Evolutionary conservation across 805 yeast genomes (phyloP).

Genomic region (Saturnispora saitoi): DNA sequence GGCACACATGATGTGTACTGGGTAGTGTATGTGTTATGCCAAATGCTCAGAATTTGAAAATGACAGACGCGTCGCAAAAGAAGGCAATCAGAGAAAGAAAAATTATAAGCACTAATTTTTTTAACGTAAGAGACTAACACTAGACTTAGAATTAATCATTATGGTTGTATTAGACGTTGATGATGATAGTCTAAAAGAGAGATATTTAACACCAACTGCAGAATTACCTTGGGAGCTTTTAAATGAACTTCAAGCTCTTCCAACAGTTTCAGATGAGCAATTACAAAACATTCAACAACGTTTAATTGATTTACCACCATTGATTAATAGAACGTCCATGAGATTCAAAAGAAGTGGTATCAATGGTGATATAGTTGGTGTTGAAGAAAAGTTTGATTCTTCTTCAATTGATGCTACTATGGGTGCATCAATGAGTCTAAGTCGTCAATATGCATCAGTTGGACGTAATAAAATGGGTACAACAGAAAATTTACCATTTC

Average conservation of each 20-base stretch:
- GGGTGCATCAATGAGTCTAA: constrained; percentile 63
- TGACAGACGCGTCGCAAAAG: neutral
- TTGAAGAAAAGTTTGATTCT: constrained; percentile 51
- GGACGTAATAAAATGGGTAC: constrained; percentile 60
- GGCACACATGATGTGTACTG: too few relatives aligned
- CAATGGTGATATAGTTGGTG: constrained; percentile 55
- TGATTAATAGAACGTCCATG: constrained; percentile 53
- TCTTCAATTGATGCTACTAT: constrained; percentile 34
- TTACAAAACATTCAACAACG: constrained; percentile 25
- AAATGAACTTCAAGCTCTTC: constrained; percentile 55
- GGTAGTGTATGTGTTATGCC: neutral
- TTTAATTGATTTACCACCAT: constrained; percentile 50
- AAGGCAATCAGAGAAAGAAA: too few relatives aligned
- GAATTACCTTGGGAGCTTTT: constrained; percentile 63
- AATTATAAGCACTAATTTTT: too few relatives aligned
- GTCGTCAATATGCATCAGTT: constrained; percentile 56
- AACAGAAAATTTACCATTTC: constrained; percentile 73
- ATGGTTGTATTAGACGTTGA: neutral
- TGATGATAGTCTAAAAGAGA: constrained; percentile 25
- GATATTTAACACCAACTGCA: constrained; percentile 55
- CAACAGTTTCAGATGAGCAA: constrained; percentile 25
- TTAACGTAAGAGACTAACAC: neutral
- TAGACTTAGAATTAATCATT: neutral
- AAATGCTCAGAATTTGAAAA: neutral
- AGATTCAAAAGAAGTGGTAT: constrained; percentile 71